phyloP scores from a whole-genome alignment of 2,329 filamentous ascomycete genomes.

The Xylaria sp. region DNA sequence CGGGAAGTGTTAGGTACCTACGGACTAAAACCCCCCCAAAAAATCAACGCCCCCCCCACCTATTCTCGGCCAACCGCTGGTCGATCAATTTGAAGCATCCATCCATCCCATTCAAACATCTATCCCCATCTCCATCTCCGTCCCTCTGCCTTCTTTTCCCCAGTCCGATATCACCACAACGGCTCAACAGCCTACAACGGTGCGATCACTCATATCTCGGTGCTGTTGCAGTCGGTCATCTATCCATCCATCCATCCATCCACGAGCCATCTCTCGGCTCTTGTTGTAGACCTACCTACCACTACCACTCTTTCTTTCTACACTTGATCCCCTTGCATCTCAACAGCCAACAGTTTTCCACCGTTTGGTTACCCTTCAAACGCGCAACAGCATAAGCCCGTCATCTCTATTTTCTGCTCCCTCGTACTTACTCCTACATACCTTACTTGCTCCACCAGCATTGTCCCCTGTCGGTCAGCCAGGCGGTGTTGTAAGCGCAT shows the following conservation, averaged over 20 bases:
- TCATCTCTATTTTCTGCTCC: conserved; percentile 20
- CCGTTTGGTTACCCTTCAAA: conserved; percentile 10
- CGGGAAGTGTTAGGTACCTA: background rate
- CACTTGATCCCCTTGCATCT: conserved; percentile 23
- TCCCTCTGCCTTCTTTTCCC: conserved; percentile 23
- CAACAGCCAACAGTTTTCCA: conserved; percentile 16
- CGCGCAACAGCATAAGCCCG: conserved; percentile 20
- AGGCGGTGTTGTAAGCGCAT: conserved; percentile 15
- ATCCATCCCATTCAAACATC: conserved; percentile 32
- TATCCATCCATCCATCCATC: conserved; percentile 8
- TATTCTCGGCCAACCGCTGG: conserved; percentile 16
- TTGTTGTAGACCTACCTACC: conserved; percentile 20
- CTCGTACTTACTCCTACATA: conserved; percentile 13
- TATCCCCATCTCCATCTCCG: conserved; percentile 39
- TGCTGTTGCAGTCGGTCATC: conserved; percentile 5
- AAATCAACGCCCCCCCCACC: conserved; percentile 7
- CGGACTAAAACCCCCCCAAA: conserved; percentile 6
- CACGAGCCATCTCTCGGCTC: conserved; percentile 13
- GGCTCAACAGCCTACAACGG: conserved; percentile 28
- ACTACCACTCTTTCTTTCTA: conserved; percentile 15
- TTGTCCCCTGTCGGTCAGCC: conserved; percentile 9
- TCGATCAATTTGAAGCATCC: conserved; percentile 33
- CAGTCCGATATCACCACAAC: conserved; percentile 32
- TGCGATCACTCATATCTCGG: conserved; percentile 21
- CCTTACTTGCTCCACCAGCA: conserved; percentile 13